phyloP scores from a whole-genome alignment of 805 yeast genomes.

The Yarrowia porcina region DNA sequence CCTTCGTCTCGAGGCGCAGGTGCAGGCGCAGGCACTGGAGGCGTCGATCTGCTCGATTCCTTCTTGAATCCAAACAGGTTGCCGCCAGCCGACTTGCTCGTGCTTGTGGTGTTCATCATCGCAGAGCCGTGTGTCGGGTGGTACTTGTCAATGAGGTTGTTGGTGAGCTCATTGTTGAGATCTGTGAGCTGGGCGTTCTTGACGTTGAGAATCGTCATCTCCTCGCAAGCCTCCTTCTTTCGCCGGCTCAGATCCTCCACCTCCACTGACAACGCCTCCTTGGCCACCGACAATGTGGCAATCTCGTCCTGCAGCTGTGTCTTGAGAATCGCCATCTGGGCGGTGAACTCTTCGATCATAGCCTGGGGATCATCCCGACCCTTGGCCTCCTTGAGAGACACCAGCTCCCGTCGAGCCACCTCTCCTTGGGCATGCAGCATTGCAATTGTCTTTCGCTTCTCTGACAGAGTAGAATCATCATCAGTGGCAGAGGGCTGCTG shows the following conservation, averaged over 20 bases:
- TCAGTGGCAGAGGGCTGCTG: neutral
- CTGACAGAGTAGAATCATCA: slow-evolving; percentile 30
- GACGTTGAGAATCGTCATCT: slow-evolving; percentile 35
- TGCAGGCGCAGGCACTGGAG: neutral
- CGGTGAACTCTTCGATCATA: slow-evolving; percentile 40
- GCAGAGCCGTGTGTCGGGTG: slow-evolving; percentile 25
- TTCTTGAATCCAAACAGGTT: slow-evolving; percentile 22
- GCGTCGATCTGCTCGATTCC: neutral
- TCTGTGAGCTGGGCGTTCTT: slow-evolving; percentile 41
- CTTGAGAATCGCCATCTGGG: slow-evolving; percentile 48
- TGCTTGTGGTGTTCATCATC: neutral
- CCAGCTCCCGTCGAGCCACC: slow-evolving; percentile 42
- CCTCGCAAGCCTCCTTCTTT: slow-evolving; percentile 36
- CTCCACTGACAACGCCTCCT: slow-evolving; percentile 36
- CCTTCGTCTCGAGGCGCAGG: slow-evolving; percentile 7
- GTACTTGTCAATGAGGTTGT: slow-evolving; percentile 39
- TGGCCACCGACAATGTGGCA: slow-evolving; percentile 35
- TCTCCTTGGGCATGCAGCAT: slow-evolving; percentile 38
- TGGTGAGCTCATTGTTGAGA: slow-evolving; percentile 40
- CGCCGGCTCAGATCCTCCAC: slow-evolving; percentile 33
- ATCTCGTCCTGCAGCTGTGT: slow-evolving; percentile 49
- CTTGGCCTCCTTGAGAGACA: slow-evolving; percentile 43
- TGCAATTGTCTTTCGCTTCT: slow-evolving; percentile 39
- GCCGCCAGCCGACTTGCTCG: neutral
- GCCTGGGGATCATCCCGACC: slow-evolving; percentile 38